phyloP scores from a whole-genome alignment of 208 protist species.

The Endotrypanum monterogeii region DNA sequence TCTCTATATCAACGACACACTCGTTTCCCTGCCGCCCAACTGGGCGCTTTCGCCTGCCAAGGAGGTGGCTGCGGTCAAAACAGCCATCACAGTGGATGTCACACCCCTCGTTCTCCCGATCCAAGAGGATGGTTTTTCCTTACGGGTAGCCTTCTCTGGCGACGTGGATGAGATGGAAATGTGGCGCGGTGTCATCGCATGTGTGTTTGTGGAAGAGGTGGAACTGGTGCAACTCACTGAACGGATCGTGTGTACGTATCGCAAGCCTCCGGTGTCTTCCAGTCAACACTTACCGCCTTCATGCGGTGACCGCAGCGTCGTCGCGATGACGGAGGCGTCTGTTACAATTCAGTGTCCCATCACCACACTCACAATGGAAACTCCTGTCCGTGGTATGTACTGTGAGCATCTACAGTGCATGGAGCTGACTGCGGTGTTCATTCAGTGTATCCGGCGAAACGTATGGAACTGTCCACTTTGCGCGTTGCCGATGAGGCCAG shows the following conservation, averaged over 20 bases:
- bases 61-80: constrained; percentile 63
- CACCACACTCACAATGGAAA: constrained; percentile 53
- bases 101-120: constrained; percentile 41
- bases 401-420: constrained; percentile 89
- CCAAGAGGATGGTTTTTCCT: constrained; percentile 44
- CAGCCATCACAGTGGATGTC: constrained; percentile 60
- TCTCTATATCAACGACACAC: constrained; percentile 63
- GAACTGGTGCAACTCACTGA: constrained; percentile 36
- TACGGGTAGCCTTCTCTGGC: constrained; percentile 58
- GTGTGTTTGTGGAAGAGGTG: constrained; percentile 63
- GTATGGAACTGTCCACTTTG: constrained; percentile 90
- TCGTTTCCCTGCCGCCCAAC: constrained; percentile 47
- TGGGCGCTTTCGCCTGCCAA: constrained; percentile 63
- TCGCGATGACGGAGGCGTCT: constrained; percentile 55
- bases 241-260: constrained; percentile 50
- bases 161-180: constrained; percentile 50
- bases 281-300: constrained; percentile 1
- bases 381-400: constrained; percentile 55
- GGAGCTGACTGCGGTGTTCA: constrained; percentile 65
- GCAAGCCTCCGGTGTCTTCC: not conserved
- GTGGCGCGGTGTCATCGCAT: constrained; percentile 75
- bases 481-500: constrained; percentile 50
- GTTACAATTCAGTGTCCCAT: constrained; percentile 71
- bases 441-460: constrained; percentile 62
- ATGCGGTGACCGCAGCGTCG: constrained; percentile 10